A percentile compares a stretch with the other conserved stretches of the same genome.
Evolutionary conservation across 2,329 filamentous ascomycete genomes (phyloP).

Genomic region (Lachnellula occidentalis): DNA sequence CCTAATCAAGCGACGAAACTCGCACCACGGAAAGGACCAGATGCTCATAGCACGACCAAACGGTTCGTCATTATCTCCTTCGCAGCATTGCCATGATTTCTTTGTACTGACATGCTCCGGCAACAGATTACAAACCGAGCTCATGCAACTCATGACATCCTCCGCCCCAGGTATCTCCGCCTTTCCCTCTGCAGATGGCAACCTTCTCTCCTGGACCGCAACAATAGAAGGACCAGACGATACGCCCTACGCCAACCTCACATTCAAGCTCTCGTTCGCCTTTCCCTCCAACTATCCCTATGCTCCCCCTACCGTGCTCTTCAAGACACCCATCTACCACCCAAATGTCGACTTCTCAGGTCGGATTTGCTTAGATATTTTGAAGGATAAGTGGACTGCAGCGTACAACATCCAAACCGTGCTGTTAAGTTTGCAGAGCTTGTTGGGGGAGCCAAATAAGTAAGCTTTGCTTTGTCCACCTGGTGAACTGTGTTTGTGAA

Average conservation of each 20-base stretch:
- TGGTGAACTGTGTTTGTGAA: background rate
- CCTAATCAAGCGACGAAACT: slow-evolving; percentile 56
- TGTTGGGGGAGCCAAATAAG: slow-evolving; percentile 98
- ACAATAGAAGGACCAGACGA: slow-evolving; percentile 88
- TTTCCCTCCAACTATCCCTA: slow-evolving; percentile 95
- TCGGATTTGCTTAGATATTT: slow-evolving; percentile 92
- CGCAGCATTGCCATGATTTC: background rate
- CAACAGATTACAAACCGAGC: slow-evolving; percentile 82
- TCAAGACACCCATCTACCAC: slow-evolving; percentile 98
- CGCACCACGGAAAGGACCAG: slow-evolving; percentile 50
- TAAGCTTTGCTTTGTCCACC: slow-evolving; percentile 42
- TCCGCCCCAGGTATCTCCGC: slow-evolving; percentile 90
- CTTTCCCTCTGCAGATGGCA: slow-evolving; percentile 85
- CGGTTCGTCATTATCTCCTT: slow-evolving; percentile 45
- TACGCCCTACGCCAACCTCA: slow-evolving; percentile 83
- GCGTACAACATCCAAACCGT: slow-evolving; percentile 96
- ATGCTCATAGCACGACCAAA: slow-evolving; percentile 72
- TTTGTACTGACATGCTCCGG: background rate
- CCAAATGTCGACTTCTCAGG: slow-evolving; percentile 98
- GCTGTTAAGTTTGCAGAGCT: slow-evolving; percentile 85
- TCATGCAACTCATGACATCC: slow-evolving; percentile 98
- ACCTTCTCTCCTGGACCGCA: slow-evolving; percentile 87
- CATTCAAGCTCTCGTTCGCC: slow-evolving; percentile 84
- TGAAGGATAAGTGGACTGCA: slow-evolving; percentile 99
- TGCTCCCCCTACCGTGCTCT: slow-evolving; percentile 81